Evolutionary conservation across 1,284 basidiomycete genomes (phyloP).

Genomic region (Taiwanofungus camphoratus): DNA sequence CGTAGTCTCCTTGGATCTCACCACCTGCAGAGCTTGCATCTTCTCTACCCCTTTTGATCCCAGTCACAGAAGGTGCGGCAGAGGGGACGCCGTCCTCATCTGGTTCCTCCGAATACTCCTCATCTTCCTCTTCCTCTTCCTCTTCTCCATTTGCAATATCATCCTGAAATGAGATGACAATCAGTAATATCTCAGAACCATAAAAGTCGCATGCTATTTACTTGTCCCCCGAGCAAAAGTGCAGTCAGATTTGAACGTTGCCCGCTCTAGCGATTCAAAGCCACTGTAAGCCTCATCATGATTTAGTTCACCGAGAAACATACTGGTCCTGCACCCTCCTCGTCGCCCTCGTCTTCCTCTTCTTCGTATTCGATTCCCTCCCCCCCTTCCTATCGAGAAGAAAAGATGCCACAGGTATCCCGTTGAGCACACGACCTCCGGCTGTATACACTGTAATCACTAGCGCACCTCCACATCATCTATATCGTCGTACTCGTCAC

Average conservation of each 20-base stretch:
- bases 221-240: conserved; percentile 21
- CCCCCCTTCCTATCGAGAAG: conserved; percentile 1
- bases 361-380: conserved; percentile 22
- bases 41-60: conserved; percentile 33
- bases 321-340: conserved; percentile 12
- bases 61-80: conserved; percentile 19
- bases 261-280: conserved; percentile 7
- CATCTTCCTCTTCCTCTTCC: conserved; percentile 31
- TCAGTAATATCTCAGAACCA: not conserved
- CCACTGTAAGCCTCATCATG: not conserved
- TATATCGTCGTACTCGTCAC: conserved; percentile 26
- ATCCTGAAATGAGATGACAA: not conserved
- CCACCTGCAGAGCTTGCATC: conserved; percentile 23
- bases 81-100: conserved; percentile 19
- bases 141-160: conserved; percentile 13
- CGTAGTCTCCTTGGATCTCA: conserved; percentile 21
- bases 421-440: too few relatives aligned
- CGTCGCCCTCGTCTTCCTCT: conserved; percentile 21
- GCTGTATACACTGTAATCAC: too few relatives aligned
- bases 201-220: not conserved
- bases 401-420: too few relatives aligned
- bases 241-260: conserved; percentile 20
- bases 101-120: conserved; percentile 29
- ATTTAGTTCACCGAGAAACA: not conserved
- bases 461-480: conserved; percentile 14